These are phyloP conservation scores for Heliamphora pulchella DNA, from an alignment of 179 eudicot species.

Conservation along the genomic window DNA sequence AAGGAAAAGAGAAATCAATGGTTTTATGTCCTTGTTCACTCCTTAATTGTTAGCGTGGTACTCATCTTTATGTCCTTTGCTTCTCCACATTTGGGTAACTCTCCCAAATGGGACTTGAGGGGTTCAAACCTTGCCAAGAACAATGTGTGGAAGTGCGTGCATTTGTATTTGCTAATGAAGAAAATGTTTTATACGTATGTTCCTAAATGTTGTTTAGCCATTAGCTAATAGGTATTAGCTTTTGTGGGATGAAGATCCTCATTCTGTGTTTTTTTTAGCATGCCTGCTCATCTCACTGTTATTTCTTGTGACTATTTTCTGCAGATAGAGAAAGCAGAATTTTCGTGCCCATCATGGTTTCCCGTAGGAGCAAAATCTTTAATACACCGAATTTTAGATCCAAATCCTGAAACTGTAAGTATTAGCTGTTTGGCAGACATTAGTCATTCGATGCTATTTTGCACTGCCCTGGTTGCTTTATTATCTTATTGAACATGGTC, in stretches of 20 bases:
- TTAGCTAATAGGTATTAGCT: neutral
- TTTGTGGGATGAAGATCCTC: neutral
- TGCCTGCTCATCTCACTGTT: neutral
- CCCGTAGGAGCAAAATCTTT: slow-evolving; percentile 77
- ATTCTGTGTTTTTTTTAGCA: neutral
- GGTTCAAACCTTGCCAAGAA: no score
- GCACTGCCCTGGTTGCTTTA: neutral
- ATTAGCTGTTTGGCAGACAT: neutral
- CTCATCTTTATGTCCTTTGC: neutral
- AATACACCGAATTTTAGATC: slow-evolving; percentile 74
- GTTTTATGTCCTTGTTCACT: neutral
- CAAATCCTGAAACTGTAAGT: slow-evolving; percentile 85
- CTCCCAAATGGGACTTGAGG: no score
- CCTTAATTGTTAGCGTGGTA: neutral
- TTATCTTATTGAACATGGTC: neutral
- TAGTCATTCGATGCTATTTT: neutral
- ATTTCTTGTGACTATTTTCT: neutral
- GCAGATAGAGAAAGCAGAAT: slow-evolving; percentile 81
- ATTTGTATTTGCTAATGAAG: no score
- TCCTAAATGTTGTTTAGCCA: neutral
- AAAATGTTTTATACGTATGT: neutral
- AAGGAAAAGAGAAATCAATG: neutral
- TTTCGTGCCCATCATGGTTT: slow-evolving; percentile 86
- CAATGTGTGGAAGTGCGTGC: no score
- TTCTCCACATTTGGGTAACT: neutral